Evolutionary conservation across 169 alveolate genomes (phyloP), one percentile per base, ranked within the genome.

Genomic region (Eimeria mitis): DNA sequence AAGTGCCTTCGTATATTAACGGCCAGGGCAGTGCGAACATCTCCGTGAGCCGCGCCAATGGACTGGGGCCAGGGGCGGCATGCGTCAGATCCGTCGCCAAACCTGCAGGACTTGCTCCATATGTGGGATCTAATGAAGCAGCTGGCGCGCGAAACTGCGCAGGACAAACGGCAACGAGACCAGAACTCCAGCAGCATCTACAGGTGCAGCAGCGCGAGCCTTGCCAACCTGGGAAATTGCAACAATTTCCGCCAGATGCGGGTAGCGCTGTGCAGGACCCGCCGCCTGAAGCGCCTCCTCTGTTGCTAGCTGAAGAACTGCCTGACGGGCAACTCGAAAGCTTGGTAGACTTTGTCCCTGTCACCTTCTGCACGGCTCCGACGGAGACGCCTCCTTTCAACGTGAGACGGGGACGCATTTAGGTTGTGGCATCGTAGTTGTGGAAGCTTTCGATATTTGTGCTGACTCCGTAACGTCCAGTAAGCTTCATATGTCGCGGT

Each of bases 341-440:
- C 28, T 28, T 87, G 94, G 68, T 75, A 21, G 94, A 87, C 71
- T 40, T 40, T 65, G 83, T 63, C 61, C 94, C 94, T 14, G 68
- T 63, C 40, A 63, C 94, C 34, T 87, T 87, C 68, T 87, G 94
- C 94, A 61, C 94, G 68, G 44, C 94, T 31, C 31, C 79, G 47
- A 47, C 71, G 44, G 94, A 47, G 34, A 7, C 70, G 71, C 81
- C 56, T 37, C 94, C 83, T 25, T 87, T 61, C 63, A 87, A 52
- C 75, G 94, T 63, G 65, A 87, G 94, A 63, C 28, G 14, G 47
- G 25, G 5, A 34, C 49, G 25, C 63, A 9, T 61, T 14, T 59
- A 52, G 70, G 5, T 28, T 13, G 13, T 16, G 47, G 88, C n/a
- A 28, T 78, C 44, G 47, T 5, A 5, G 71, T 6, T 21, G 56